Base-by-base conservation (phyloP, 768 basidiomycete species). In the Suillus brevipes region DNA sequence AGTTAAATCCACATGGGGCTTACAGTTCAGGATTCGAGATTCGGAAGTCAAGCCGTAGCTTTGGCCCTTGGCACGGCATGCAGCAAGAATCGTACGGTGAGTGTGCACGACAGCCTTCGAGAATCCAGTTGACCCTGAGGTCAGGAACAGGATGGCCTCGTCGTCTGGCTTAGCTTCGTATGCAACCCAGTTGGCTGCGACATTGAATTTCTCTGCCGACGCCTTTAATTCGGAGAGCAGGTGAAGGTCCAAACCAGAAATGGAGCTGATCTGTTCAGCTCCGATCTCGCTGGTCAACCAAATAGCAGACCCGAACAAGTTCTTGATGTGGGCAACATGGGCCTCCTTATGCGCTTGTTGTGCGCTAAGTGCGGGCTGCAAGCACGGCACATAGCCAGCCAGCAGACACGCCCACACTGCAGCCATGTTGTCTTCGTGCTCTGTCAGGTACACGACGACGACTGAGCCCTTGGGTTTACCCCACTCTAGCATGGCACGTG, bases 81-180 rank as follows among this genome's bases (percentile, higher is more conserved):
- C 71, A 16, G 80, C 71, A 12, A 82, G 63, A 37, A 82, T 66
- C 13, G 79, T 79, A 2, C 75, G 74, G 64, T 82, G 81, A 1
- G 76, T 75, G 62, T 82, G 74, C 5, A 74, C 75, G 45, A 79
- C 81, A 1, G 73, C 81, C 67, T 82, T 82, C n/a, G 81, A 79
- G 64, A 82, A 80, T 2, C 81, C 81, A 8, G 81, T 81, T 0
- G 81, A 82, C 0, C 81, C 81, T 4, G 81, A 81, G 3, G 81
- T 82, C 67, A 82, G 67, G 67, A 77, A 77, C 7, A 76, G 68
- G 45, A 76, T 72, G 4, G 75, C 75, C 28, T 76, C 76, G n/a
- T 76, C 69, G 42, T 76, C 75, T 28, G 73, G 62, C 38, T 67
- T 65, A 9, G 71, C 65, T 25, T 66, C 43, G 56, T 73, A 66